Evolutionary conservation across 768 basidiomycete species (phyloP).

Genomic region (Naganishia onofrii): DNA sequence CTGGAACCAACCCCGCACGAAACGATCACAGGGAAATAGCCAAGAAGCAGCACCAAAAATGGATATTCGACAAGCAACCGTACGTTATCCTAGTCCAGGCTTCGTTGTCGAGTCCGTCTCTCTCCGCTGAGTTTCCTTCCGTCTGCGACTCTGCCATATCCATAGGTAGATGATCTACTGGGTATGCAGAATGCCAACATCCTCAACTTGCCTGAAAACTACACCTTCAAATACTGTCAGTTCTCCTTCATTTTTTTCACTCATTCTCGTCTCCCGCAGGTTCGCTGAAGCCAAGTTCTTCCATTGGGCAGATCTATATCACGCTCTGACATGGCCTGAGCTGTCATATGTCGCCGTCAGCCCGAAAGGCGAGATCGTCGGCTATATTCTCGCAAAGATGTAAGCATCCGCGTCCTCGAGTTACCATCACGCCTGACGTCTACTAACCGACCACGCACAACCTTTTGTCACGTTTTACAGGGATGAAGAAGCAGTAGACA

Average conservation of each 20-base stretch:
- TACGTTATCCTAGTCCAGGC: constrained; percentile 30
- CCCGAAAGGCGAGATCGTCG: constrained; percentile 80
- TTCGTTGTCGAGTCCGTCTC: not conserved
- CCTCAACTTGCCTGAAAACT: constrained; percentile 89
- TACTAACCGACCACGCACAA: not conserved
- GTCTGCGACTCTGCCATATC: not conserved
- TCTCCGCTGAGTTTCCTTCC: too few relatives aligned
- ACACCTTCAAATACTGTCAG: constrained; percentile 65
- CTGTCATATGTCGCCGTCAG: constrained; percentile 92
- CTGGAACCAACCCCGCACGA: not conserved
- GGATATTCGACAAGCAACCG: constrained; percentile 55
- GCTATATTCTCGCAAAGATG: constrained; percentile 96
- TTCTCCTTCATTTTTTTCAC: not conserved
- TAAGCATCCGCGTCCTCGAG: constrained; percentile 51
- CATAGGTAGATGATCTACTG: constrained; percentile 76
- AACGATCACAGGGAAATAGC: too few relatives aligned
- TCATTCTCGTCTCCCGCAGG: not conserved
- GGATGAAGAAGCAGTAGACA: constrained; percentile 62
- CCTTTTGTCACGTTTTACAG: constrained; percentile 37
- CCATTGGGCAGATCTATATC: constrained; percentile 70
- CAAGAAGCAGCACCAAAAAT: constrained; percentile 39
- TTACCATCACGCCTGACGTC: too few relatives aligned
- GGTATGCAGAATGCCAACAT: constrained; percentile 94
- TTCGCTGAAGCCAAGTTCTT: not conserved
- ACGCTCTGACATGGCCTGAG: constrained; percentile 86